Percentiles rank a stretch among this genome's conserved stretches.
Conservation (phyloP, 768 basidiomycete species). For the Leucosporidium scottii region DNA sequence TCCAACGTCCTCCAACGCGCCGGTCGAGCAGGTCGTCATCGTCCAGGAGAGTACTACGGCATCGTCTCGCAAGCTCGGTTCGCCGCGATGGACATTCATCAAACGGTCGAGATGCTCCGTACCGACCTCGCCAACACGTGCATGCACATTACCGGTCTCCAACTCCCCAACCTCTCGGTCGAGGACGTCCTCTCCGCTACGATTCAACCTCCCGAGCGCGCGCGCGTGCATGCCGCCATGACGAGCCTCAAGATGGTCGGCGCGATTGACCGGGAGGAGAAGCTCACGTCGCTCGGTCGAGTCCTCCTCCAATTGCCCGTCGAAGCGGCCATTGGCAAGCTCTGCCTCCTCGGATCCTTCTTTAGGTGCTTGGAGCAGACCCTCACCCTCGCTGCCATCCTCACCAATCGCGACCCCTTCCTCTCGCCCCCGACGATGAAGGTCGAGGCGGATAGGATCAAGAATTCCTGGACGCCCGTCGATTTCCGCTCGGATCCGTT, state of each 20-base stretch:
- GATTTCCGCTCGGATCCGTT: constrained; percentile 80
- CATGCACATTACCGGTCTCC: constrained; percentile 91
- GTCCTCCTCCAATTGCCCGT: constrained; percentile 84
- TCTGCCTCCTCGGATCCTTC: constrained; percentile 83
- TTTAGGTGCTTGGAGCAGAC: constrained; percentile 66
- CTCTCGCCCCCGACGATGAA: constrained; percentile 65
- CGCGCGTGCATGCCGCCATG: constrained; percentile 72
- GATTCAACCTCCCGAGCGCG: constrained; percentile 78
- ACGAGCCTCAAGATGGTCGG: constrained; percentile 74
- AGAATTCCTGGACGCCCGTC: constrained; percentile 62
- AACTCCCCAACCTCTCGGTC: constrained; percentile 75
- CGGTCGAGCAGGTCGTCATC: constrained; percentile 84
- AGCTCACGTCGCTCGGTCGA: constrained; percentile 76
- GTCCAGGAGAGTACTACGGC: constrained; percentile 84
- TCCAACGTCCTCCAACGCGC: constrained; percentile 87
- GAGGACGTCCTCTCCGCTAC: constrained; percentile 76
- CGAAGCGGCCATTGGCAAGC: constrained; percentile 79
- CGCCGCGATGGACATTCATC: constrained; percentile 61
- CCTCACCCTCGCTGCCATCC: constrained; percentile 79
- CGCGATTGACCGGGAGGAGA: constrained; percentile 66
- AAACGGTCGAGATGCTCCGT: constrained; percentile 91
- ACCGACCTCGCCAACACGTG: constrained; percentile 46
- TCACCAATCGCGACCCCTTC: constrained; percentile 87
- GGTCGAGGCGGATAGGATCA: constrained; percentile 60
- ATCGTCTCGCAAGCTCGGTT: constrained; percentile 62